Evolutionary conservation across 2,329 filamentous ascomycete genomes (phyloP), one percentile per base, ranked within the genome.

Genomic region (Fusarium verrucosum): DNA sequence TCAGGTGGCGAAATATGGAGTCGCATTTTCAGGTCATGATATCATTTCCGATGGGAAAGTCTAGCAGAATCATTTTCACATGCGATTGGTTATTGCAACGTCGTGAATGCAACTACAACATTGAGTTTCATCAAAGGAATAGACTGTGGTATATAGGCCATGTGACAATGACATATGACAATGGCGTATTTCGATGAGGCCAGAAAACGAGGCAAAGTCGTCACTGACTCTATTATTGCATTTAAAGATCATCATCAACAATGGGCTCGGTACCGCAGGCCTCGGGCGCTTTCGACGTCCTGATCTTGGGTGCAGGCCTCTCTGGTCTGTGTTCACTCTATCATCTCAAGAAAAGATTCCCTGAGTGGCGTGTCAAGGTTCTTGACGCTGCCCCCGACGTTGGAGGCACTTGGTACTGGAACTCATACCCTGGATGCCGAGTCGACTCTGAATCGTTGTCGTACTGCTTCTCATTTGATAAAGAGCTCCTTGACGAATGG

Each of bases 301-400:
- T 70, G 28, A 69, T 69, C 9, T 25, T 70, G 3, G 68, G 68
- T 17, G 47, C 68, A 4, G 68, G 68, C 3, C 70, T 81, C 7
- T 77, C 75, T 7, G 79, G 80, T 1, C 75, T 82, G 36, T 79
- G 76, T 41, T 72, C 75, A 0, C 69, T 81, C 11, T 75, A 80
- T 62, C 74, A 75, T 2, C 75, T 82, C 59, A 70, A 74, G 10
- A 54, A 81, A 33, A 72, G 41, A 14, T 68, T 66, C n/a, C 66
- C 64, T 2, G 49, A 54, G 11, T 69, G 66, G 66, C 37, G 64
- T 1, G 56, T 70, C 19, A 63, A 52, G 22, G 58, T 61, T 3
- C 22, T 72, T 3, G 70, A 72, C 14, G 54, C 60, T 5, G 70
- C 63, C 0, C 55, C 61, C 0, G 61, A 66, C 7, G 66, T 72